phyloP scores from a whole-genome alignment of 306 rosid species.

The Sicyos baderoa region DNA sequence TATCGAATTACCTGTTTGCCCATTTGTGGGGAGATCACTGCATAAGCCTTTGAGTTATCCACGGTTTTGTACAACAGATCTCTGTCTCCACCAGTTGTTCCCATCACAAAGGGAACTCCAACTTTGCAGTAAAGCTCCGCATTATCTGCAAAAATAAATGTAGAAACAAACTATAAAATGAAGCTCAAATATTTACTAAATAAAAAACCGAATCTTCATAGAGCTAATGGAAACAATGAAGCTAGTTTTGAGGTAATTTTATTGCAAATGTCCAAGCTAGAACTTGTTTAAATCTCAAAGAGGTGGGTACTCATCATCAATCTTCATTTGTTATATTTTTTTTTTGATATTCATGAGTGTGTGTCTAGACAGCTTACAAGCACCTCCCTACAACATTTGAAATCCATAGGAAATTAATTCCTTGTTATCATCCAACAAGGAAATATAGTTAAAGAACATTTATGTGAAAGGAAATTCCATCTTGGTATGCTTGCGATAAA shows the following conservation, averaged over 20 bases:
- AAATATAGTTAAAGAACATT: not conserved
- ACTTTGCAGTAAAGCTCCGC: constrained; percentile 71
- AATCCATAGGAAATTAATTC: too few relatives aligned
- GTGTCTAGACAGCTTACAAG: too few relatives aligned
- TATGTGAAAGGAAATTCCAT: not conserved
- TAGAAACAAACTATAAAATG: not conserved
- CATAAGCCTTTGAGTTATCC: constrained; percentile 54
- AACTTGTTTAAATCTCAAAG: not conserved
- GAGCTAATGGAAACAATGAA: not conserved
- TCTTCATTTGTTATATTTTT: not conserved
- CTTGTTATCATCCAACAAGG: not conserved
- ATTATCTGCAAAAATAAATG: constrained; percentile 38
- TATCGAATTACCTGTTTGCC: constrained; percentile 63
- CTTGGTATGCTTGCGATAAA: not conserved
- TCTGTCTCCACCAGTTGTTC: constrained; percentile 92
- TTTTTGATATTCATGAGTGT: too few relatives aligned
- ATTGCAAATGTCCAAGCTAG: not conserved
- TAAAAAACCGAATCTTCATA: not conserved
- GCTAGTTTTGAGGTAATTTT: not conserved
- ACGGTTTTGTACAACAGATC: constrained; percentile 55
- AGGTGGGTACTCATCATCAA: not conserved
- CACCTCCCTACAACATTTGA: too few relatives aligned
- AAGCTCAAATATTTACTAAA: not conserved
- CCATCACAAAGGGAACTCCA: constrained; percentile 94
- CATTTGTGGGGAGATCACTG: constrained; percentile 95